Evolutionary conservation across 2,329 filamentous ascomycete species (phyloP), one percentile per base, ranked within the genome.

Genomic region (Fusarium transvaalense): DNA sequence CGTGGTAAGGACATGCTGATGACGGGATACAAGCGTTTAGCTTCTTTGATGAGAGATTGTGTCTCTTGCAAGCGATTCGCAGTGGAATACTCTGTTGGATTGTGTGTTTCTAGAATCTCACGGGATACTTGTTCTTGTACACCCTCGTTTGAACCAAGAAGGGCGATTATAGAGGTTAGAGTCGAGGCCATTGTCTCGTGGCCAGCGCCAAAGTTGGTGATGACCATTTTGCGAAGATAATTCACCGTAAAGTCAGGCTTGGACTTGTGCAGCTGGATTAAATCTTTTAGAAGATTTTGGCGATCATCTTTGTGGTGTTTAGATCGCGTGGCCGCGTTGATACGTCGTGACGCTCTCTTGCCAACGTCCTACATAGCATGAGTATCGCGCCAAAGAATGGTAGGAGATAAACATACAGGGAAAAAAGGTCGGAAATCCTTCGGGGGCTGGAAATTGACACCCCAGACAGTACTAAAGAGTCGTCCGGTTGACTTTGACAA

Each of bases 131-230:
- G 74, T 1, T 57, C 25, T 41, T 82, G 80, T 1, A 79, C 74
- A 0, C 73, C 67, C 0, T 68, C 38, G 31, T 83, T 78, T 0
- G 79, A 79, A 2, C 79, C 83, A 25, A 87, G 77, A 78, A 85
- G 81, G 46, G 82, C 76, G 46, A 88, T 71, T 23, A 80, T 76
- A 5, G 85, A 82, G 1, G 84, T 86, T 9, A 87, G 71, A 0
- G 85, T 84, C 1, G 84, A 84, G 13, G 83, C 83, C 77, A 86
- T 80, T 0, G 85, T 87, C 68, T 87, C 85, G 61, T 87, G 85
- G 0, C 85, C 85, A 2, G 85, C 85, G 13, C 85, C 85, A 66
- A 87, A 86, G 64, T 87, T 87, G 3, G 85, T 86, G 4, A 85
- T 78, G 4, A 83, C 83, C 78, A 86, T 83, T 29, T 84, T 82